Base-by-base conservation (phyloP, 164 flowering plant species). In the Aristolochia fimbriata region DNA sequence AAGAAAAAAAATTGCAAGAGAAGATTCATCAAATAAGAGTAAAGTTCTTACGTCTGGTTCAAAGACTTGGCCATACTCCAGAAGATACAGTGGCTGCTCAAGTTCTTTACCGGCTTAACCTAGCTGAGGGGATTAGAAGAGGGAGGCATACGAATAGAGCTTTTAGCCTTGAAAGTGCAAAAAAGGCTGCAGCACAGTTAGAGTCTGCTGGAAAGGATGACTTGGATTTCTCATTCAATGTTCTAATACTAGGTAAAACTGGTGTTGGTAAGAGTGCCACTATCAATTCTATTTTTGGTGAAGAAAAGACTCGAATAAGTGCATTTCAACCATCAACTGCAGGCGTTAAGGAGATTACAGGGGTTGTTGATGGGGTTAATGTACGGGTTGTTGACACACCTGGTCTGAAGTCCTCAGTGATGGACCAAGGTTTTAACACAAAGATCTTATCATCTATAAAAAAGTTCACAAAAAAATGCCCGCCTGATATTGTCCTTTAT, bases 211-310 rank as follows among this genome's bases (percentile, higher is more conserved):
- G 71, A 12, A 75, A 70, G 58, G 81, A 80, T 62, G 82, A 81
- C 62, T 66, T 92, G 56, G 73, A 77, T 75, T 85, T 89, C 65
- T 82, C 93, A 23, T 62, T 87, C 70, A 92, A 85, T 72, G 76
- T 92, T 58, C 69, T 92, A 22, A 91, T 85, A 61, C 76, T 89
- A 56, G 96, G 98, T 59, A 92, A 92, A 77, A 65, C 82, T 58
- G 98, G 98, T n/a, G 98, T 88, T 55, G 98, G 98, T 12, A 92
- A 92, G 76, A 92, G 98, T 77, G 98, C 98, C 16, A 92, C 93
- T 33, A 83, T 92, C 60, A 92, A 92, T 68, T 85, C 98, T 7
- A 80, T 92, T 30, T 86, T 89, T 64, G 95, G 96, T 15, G 88
- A 89, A 64, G 78, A 80, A 62, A 87, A 75, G 74, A 67, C 87